These are phyloP conservation scores for Nannochloris sp. DNA, from an alignment of 139 green algal genomes.

Conservation along the genomic window DNA sequence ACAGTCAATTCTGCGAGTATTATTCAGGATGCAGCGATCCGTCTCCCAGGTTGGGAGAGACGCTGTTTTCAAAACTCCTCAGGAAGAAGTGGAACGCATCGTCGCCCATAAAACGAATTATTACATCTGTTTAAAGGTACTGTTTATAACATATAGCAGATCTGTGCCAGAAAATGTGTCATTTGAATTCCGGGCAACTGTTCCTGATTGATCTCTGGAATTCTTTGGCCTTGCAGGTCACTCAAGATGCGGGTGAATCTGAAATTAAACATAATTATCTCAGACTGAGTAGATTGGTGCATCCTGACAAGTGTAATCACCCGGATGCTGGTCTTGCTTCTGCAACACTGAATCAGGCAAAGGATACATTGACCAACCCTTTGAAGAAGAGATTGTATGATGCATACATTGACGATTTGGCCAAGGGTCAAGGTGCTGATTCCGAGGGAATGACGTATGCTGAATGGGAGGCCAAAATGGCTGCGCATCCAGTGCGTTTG, in stretches of 20 bases:
- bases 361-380: conserved; percentile 10
- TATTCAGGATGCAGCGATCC: neutral
- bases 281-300: neutral
- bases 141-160: neutral
- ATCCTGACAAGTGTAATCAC: conserved; percentile 13
- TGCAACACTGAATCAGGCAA: conserved; percentile 7
- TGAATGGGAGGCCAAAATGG: conserved; percentile 10
- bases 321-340: conserved; percentile 8
- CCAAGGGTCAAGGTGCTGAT: neutral
- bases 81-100: conserved; percentile 11
- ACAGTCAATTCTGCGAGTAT: neutral
- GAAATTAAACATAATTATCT: conserved; percentile 10
- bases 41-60: conserved; percentile 6
- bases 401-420: conserved; percentile 5
- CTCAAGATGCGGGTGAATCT: conserved; percentile 3
- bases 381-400: conserved; percentile 13
- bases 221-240: neutral
- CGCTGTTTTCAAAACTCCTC: conserved; percentile 2
- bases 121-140: conserved; percentile 10
- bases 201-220: neutral
- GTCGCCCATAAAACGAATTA: conserved; percentile 8
- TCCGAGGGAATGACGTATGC: conserved; percentile 8
- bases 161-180: neutral
- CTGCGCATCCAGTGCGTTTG: neutral
- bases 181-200: neutral